Conservation (phyloP, 345 rosid genomes). For the Salix koriyanagi region DNA sequence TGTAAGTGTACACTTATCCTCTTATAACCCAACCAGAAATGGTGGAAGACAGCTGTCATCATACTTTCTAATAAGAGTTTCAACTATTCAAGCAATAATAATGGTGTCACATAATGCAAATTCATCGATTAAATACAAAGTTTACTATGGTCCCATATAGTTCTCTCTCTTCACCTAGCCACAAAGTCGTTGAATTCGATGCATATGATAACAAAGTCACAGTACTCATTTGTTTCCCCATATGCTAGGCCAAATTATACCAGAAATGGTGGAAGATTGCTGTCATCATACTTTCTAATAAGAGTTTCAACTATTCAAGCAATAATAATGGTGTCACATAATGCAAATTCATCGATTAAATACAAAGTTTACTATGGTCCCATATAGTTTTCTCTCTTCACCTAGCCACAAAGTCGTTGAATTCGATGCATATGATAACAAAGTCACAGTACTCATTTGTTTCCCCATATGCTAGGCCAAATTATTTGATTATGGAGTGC, state of each 20-base stretch:
- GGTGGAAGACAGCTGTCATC: not conserved
- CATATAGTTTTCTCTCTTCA: not conserved
- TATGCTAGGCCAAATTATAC: no score
- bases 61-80: not conserved
- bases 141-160: not conserved
- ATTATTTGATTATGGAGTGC: not conserved
- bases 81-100: not conserved
- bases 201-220: not conserved
- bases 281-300: not conserved
- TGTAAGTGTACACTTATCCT: constrained; percentile 20
- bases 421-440: not conserved
- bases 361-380: not conserved
- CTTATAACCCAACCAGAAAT: not conserved
- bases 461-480: not conserved
- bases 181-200: not conserved
- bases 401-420: not conserved
- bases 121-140: not conserved
- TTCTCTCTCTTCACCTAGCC: not conserved
- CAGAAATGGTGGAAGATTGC: not conserved
- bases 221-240: not conserved
- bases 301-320: not conserved
- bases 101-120: not conserved
- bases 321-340: not conserved
- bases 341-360: not conserved
- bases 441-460: not conserved